Evolutionary conservation across 2,329 filamentous ascomycete genomes (phyloP).

Genomic region (Pleomassaria siparia): DNA sequence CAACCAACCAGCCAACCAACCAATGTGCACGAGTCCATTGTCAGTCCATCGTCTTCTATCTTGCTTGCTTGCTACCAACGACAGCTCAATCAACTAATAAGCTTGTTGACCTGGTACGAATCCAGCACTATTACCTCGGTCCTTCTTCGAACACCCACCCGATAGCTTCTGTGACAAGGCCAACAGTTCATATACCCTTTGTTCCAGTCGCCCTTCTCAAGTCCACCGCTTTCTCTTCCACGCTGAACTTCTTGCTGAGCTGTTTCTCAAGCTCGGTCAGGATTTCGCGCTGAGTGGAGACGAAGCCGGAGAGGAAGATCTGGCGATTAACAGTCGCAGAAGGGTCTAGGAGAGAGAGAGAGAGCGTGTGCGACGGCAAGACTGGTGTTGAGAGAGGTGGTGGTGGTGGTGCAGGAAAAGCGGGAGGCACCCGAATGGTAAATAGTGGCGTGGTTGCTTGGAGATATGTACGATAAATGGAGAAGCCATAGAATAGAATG

Average conservation of each 20-base stretch:
- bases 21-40: too few relatives aligned
- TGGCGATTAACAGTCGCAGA: constrained; percentile 21
- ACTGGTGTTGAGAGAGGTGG: constrained; percentile 20
- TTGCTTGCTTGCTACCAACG: too few relatives aligned
- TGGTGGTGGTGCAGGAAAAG: constrained; percentile 23
- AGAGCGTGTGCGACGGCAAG: constrained; percentile 17
- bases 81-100: too few relatives aligned
- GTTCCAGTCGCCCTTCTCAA: constrained; percentile 19
- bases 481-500: constrained; percentile 26
- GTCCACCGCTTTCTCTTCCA: constrained; percentile 12
- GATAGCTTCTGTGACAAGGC: too few relatives aligned
- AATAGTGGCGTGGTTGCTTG: constrained; percentile 16
- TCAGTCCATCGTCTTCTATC: too few relatives aligned
- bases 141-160: too few relatives aligned
- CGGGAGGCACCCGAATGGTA: constrained; percentile 20
- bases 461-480: too few relatives aligned
- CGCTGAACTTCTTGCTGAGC: constrained; percentile 13
- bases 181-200: constrained; percentile 20
- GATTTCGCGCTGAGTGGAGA: constrained; percentile 14
- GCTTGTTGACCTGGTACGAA: too few relatives aligned
- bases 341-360: constrained; percentile 1
- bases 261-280: constrained; percentile 17
- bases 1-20: too few relatives aligned
- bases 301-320: constrained; percentile 26
- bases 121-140: too few relatives aligned